Conservation (phyloP, 257 asterid species). For the Capsicum chinense region DNA sequence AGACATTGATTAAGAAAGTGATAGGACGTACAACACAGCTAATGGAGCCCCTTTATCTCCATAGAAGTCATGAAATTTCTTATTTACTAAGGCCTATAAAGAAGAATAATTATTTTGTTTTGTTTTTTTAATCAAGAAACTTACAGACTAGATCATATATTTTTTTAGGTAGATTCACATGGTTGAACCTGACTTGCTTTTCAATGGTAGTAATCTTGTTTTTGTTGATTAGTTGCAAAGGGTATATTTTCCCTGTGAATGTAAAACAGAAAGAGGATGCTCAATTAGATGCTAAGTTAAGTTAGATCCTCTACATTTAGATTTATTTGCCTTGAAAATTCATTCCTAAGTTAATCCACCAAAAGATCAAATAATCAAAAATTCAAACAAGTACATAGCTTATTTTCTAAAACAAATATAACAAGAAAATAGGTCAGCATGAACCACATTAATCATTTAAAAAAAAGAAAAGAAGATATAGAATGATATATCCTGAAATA, state of each 20-base stretch:
- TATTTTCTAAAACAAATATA: not conserved
- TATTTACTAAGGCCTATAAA: not conserved
- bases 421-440: not conserved
- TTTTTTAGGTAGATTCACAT: not conserved
- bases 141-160: not conserved
- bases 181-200: not conserved
- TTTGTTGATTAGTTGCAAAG: not conserved
- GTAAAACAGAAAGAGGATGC: not conserved
- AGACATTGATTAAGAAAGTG: not conserved
- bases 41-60: not conserved
- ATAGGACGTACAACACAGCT: not conserved
- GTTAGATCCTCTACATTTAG: not conserved
- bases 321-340: not conserved
- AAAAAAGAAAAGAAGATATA: not conserved
- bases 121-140: not conserved
- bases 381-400: not conserved
- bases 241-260: not conserved
- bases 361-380: constrained; percentile 2
- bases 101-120: not conserved
- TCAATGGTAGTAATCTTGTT: not conserved
- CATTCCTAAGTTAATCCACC: constrained; percentile 23
- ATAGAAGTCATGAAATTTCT: not conserved
- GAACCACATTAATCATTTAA: not conserved
- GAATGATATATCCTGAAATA: not conserved
- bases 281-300: not conserved